Conservation (phyloP, 306 rosid species). For the Prunus persica region Prunus_persica_NCBIv2 NC_034014.1:11239501-11240000, state of each 20-base stretch:
- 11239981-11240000: not conserved
- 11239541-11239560: constrained; percentile 4
- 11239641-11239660: constrained; percentile 48
- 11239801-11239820: not conserved
- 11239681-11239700: not conserved
- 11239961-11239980: not conserved
- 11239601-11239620: constrained; percentile 84
- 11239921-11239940: not conserved
- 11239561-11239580: constrained; percentile 80
- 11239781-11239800: not conserved
- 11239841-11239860: not conserved
- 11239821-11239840: not conserved
- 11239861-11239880: not conserved
- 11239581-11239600: constrained; percentile 80
- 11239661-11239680: constrained; percentile 50
- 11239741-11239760: not conserved
- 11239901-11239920: not conserved
- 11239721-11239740: not conserved
- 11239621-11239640: constrained; percentile 76
- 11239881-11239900: not conserved
- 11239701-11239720: too few species aligned
- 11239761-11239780: not conserved
- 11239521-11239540: too few species aligned
- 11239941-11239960: not conserved
- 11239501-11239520: not conserved